These are phyloP conservation scores for Clavaria fumosa DNA, from an alignment of 768 basidiomycete species.

Conservation along the genomic window DNA sequence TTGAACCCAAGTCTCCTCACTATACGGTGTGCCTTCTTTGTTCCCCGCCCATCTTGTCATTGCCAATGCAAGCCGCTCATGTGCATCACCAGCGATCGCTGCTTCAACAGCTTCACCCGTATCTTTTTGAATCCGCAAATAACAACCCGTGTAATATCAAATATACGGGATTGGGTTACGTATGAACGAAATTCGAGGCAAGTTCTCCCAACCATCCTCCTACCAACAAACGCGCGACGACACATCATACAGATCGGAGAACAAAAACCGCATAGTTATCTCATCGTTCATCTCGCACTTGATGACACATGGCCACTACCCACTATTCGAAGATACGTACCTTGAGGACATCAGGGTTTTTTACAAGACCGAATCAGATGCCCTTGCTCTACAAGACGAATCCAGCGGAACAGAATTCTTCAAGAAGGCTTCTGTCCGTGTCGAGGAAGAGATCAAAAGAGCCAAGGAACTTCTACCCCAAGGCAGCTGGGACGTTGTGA, in stretches of 20 bases:
- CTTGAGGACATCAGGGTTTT: conserved; percentile 33
- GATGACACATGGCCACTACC: conserved; percentile 40
- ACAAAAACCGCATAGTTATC: conserved; percentile 28
- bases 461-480: conserved; percentile 34
- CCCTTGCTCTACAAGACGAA: conserved; percentile 26
- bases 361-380: conserved; percentile 36
- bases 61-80: too few species aligned
- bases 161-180: conserved; percentile 35
- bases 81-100: conserved; percentile 32
- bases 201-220: conserved; percentile 1
- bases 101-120: conserved; percentile 34
- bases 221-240: neutral
- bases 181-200: conserved; percentile 36
- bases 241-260: conserved; percentile 18
- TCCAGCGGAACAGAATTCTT: conserved; percentile 48
- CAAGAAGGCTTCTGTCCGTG: conserved; percentile 26
- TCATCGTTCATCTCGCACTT: conserved; percentile 41
- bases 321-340: conserved; percentile 40
- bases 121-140: conserved; percentile 37
- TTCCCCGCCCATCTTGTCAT: neutral
- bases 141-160: conserved; percentile 25
- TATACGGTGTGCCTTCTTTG: conserved; percentile 28
- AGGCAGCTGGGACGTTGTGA: conserved; percentile 32
- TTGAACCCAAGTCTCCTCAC: conserved; percentile 20
- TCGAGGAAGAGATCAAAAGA: conserved; percentile 43